Percentiles rank a stretch among this genome's conserved stretches.
Conservation (phyloP, 2,329 filamentous ascomycete species). For the Monilinia polystroma region DNA sequence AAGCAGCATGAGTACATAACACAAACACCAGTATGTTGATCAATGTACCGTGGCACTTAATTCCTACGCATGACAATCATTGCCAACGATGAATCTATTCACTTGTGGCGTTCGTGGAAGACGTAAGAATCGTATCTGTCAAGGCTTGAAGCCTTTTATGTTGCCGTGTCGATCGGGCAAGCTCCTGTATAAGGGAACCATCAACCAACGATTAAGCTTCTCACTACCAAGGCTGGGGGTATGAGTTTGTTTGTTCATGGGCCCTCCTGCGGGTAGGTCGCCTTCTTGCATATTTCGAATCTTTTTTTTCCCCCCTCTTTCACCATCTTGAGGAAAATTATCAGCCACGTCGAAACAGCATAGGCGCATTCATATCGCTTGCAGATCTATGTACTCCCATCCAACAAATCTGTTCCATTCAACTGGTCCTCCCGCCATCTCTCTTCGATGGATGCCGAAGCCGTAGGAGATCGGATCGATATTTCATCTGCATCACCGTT, state of each 20-base stretch:
- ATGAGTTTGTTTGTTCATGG: background rate
- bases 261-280: slow-evolving; percentile 19
- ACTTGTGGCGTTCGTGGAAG: slow-evolving; percentile 16
- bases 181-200: background rate
- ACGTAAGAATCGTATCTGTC: slow-evolving; percentile 11
- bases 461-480: slow-evolving; percentile 28
- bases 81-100: slow-evolving; percentile 20
- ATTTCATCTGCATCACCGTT: slow-evolving; percentile 31
- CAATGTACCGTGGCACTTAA: slow-evolving; percentile 21
- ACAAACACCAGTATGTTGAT: slow-evolving; percentile 22
- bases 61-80: slow-evolving; percentile 18
- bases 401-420: slow-evolving; percentile 27
- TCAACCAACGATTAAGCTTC: slow-evolving; percentile 14
- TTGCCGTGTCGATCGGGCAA: slow-evolving; percentile 9
- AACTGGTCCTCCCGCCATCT: slow-evolving; percentile 17
- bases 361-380: slow-evolving; percentile 13
- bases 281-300: slow-evolving; percentile 30
- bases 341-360: slow-evolving; percentile 23
- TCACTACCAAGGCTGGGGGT: background rate
- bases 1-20: slow-evolving; percentile 30
- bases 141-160: slow-evolving; percentile 10
- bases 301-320: background rate
- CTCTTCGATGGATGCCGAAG: slow-evolving; percentile 16
- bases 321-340: slow-evolving; percentile 17
- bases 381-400: slow-evolving; percentile 26